phyloP scores from a whole-genome alignment of 2,329 filamentous ascomycete genomes.

The Aspergillus floridensis region DNA sequence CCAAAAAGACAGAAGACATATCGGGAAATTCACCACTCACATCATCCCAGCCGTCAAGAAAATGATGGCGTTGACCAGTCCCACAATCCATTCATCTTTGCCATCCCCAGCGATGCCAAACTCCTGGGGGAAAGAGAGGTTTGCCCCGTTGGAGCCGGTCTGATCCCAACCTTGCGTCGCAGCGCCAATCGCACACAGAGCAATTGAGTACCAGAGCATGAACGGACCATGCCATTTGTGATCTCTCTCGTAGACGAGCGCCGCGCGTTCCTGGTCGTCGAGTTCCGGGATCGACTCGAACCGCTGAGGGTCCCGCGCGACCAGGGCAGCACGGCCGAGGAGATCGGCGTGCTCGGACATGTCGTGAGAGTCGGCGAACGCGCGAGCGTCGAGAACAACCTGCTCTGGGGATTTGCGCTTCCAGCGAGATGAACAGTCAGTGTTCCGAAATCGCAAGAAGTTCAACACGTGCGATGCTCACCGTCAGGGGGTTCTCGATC shows the following conservation, averaged over 20 bases:
- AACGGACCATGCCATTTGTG: conserved; percentile 49
- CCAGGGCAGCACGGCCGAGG: conserved; percentile 38
- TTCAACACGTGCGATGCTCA: conserved; percentile 21
- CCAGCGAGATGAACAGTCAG: background rate
- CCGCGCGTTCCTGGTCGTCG: conserved; percentile 40
- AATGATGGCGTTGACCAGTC: conserved; percentile 60
- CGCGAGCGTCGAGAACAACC: conserved; percentile 31
- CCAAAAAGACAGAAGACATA: background rate
- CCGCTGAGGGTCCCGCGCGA: conserved; percentile 28
- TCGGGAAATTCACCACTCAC: conserved; percentile 23
- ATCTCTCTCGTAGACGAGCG: conserved; percentile 44
- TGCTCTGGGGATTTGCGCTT: conserved; percentile 35
- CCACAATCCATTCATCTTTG: conserved; percentile 57
- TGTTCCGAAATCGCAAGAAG: background rate
- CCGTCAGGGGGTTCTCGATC: conserved; percentile 48
- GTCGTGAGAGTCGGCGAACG: conserved; percentile 28
- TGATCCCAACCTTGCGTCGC: conserved; percentile 54
- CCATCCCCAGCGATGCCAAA: conserved; percentile 42
- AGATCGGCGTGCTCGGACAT: conserved; percentile 39
- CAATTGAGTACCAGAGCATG: conserved; percentile 48
- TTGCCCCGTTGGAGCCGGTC: conserved; percentile 54
- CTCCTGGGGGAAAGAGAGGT: conserved; percentile 47
- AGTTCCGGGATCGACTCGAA: conserved; percentile 37
- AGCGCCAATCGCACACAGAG: conserved; percentile 49
- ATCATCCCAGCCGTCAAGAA: conserved; percentile 33